Base-by-base conservation (phyloP, 1,139 yeast species). In the Fermentozyma sake region DNA sequence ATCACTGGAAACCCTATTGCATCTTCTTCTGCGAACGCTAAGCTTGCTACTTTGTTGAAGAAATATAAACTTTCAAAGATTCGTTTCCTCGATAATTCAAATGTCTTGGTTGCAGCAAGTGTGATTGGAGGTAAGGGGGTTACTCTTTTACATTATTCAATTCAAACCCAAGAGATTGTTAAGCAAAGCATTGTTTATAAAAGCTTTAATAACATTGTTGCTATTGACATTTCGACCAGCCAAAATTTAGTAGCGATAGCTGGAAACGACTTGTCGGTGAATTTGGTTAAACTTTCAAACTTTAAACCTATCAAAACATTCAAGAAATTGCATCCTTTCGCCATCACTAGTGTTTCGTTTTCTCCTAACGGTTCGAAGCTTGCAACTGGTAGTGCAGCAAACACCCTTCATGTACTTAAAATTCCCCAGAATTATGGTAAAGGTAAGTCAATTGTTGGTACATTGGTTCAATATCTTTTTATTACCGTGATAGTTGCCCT, bases 341-440 rank as follows among this genome's bases (percentile, higher is more conserved):
- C 95, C 7, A 79, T 89, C 29, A 89, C 96, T 0, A 69, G 75
- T 27, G 73, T 85, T 7, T 64, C 76, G 0, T 76, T 87, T 35
- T 79, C 85, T 10, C 80, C 85, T 7, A 71, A 76, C 42, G 89
- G 91, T 9, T 59, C 71, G 22, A 62, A 71, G 31, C 58, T 87
- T 27, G 94, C 89, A 1, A 74, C 89, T 10, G 82, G 79, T 0
- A 81, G 95, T 25, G 94, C 93, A 2, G 85, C 94, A 2, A 81
- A 83, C 37, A 71, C 86, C 1, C 71, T 87, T 21, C 75, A 70
- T 38, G 76, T 86, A 5, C 58, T 77, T 34, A 67, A 63, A 33
- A 52, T 85, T 14, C 89, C 93, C 3, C 56, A 55, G n/a, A 67
- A 65, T 15, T 64, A 64, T 37, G 59, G 70, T 2, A 51, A 52